Evolutionary conservation across 306 rosid genomes (phyloP).

Genomic region (Delonix regia): DNA sequence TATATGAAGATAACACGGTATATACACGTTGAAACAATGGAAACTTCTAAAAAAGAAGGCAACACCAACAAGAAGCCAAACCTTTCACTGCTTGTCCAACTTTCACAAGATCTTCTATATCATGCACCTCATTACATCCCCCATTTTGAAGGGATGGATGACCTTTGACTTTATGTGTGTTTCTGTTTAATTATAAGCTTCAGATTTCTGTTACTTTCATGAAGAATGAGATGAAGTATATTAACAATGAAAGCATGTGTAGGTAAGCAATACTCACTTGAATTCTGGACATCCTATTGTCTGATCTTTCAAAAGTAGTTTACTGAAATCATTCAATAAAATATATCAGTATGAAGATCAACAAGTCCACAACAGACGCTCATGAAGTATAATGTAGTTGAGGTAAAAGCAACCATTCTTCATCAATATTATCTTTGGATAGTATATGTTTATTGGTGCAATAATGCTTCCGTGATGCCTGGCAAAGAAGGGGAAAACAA

Average conservation of each 20-base stretch:
- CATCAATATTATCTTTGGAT: slow-evolving; percentile 71
- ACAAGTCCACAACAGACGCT: slow-evolving; percentile 15
- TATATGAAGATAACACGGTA: slow-evolving; percentile 12
- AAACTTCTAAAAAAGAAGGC: background rate
- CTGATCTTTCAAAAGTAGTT: slow-evolving; percentile 67
- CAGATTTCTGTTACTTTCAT: slow-evolving; percentile 20
- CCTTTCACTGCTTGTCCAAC: slow-evolving; percentile 85
- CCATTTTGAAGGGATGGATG: slow-evolving; percentile 91
- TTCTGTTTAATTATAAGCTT: slow-evolving; percentile 53
- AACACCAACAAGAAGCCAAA: slow-evolving; percentile 31
- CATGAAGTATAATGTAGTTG: slow-evolving; percentile 7
- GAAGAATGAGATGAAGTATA: slow-evolving; percentile 15
- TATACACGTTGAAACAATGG: slow-evolving; percentile 4
- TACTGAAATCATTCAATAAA: slow-evolving; percentile 56
- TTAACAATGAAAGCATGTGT: background rate
- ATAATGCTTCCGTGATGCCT: slow-evolving; percentile 93
- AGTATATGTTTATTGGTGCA: slow-evolving; percentile 76
- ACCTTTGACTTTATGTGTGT: slow-evolving; percentile 68
- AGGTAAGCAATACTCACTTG: slow-evolving; percentile 61
- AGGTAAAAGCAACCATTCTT: slow-evolving; percentile 73
- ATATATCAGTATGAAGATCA: slow-evolving; percentile 35
- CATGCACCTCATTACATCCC: slow-evolving; percentile 90
- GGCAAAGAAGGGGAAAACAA: slow-evolving; percentile 32
- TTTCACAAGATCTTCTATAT: slow-evolving; percentile 91
- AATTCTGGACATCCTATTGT: slow-evolving; percentile 73